Evolutionary conservation across 2,329 filamentous ascomycete genomes (phyloP).

Genomic region (Talaromyces marneffei): DNA sequence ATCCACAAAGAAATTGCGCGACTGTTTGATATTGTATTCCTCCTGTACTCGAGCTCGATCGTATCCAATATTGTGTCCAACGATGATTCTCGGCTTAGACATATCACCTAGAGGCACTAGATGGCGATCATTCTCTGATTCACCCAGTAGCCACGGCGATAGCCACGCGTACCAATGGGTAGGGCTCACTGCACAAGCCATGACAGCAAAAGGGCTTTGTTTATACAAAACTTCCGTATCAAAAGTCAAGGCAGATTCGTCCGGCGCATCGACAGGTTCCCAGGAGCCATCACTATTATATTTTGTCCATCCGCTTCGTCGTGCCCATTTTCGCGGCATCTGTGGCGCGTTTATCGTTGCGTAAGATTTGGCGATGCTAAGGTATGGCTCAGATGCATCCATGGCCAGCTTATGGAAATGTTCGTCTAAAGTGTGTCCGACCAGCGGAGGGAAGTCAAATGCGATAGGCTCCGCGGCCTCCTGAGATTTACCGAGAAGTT

Average conservation of each 20-base stretch:
- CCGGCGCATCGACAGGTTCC: slow-evolving; percentile 69
- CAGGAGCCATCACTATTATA: slow-evolving; percentile 69
- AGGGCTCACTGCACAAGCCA: slow-evolving; percentile 88
- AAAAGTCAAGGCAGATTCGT: slow-evolving; percentile 79
- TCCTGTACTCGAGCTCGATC: slow-evolving; percentile 83
- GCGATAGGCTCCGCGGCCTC: slow-evolving; percentile 69
- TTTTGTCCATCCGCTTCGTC: slow-evolving; percentile 85
- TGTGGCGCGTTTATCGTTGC: slow-evolving; percentile 53
- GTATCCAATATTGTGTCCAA: slow-evolving; percentile 95
- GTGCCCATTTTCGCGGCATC: slow-evolving; percentile 67
- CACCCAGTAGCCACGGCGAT: slow-evolving; percentile 86
- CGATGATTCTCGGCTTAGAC: slow-evolving; percentile 64
- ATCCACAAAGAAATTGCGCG: slow-evolving; percentile 81
- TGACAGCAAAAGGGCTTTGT: slow-evolving; percentile 83
- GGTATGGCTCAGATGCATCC: slow-evolving; percentile 79
- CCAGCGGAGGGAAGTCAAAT: slow-evolving; percentile 76
- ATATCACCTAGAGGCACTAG: slow-evolving; percentile 82
- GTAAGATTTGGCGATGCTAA: slow-evolving; percentile 69
- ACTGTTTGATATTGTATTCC: slow-evolving; percentile 80
- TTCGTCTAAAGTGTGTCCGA: slow-evolving; percentile 79
- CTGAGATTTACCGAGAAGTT: slow-evolving; percentile 83
- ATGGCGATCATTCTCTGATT: slow-evolving; percentile 70
- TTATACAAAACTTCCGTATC: slow-evolving; percentile 98
- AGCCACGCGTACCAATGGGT: slow-evolving; percentile 97
- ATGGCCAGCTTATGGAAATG: slow-evolving; percentile 86